Conservation (phyloP, 2,329 filamentous ascomycete species). For the Hypoxylon sp. region DNA sequence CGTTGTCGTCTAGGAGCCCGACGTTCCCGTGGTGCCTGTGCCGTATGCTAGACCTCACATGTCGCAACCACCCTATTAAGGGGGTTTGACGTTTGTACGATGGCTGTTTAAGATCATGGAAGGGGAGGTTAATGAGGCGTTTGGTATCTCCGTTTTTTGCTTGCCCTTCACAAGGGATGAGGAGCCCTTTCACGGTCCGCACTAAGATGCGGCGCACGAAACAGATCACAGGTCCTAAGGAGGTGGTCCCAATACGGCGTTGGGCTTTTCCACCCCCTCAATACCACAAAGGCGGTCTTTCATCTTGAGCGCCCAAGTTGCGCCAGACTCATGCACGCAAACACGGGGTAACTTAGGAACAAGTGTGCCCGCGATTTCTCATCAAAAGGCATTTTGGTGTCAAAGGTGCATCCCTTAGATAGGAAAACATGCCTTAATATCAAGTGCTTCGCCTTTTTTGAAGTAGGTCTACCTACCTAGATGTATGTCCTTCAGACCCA, state of each 20-base stretch:
- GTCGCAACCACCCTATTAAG: not conserved
- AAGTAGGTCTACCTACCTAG: not conserved
- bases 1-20: slow-evolving; percentile 62
- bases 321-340: not conserved
- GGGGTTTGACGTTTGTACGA: slow-evolving; percentile 15
- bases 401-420: slow-evolving; percentile 6
- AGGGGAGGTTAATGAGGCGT: slow-evolving; percentile 14
- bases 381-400: not conserved
- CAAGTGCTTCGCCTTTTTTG: slow-evolving; percentile 13
- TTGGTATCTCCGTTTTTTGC: slow-evolving; percentile 7
- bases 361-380: not conserved
- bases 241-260: not conserved
- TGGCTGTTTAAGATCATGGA: slow-evolving; percentile 2
- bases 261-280: slow-evolving; percentile 1
- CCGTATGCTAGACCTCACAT: not conserved
- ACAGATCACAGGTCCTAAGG: not conserved
- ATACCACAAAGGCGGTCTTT: slow-evolving; percentile 3
- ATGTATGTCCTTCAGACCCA: not conserved
- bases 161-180: not conserved
- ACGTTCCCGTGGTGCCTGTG: not conserved
- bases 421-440: slow-evolving; percentile 16
- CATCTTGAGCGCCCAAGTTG: not conserved
- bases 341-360: not conserved
- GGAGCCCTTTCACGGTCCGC: not conserved
- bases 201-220: not conserved